Percentiles rank a stretch among this genome's conserved stretches.
phyloP scores from a whole-genome alignment of 2,329 filamentous ascomycete species.

The Corynespora cassiicola region DNA sequence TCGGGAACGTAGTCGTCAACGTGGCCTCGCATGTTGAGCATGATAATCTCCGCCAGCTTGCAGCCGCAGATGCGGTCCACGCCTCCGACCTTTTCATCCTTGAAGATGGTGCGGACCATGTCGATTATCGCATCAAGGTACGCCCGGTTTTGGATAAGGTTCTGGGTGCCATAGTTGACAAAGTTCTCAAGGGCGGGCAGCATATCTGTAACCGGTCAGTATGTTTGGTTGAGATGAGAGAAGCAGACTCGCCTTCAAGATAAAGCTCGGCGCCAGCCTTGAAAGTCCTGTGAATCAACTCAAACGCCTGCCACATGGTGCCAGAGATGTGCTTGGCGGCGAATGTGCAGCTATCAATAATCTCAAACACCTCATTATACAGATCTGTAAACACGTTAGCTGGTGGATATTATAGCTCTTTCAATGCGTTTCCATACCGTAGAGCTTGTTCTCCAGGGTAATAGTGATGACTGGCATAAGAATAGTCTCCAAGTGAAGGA shows the following conservation, averaged over 20 bases:
- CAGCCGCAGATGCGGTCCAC: conserved; percentile 97
- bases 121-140: conserved; percentile 89
- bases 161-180: conserved; percentile 86
- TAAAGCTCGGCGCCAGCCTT: conserved; percentile 97
- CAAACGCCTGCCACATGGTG: conserved; percentile 98
- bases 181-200: conserved; percentile 97
- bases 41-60: conserved; percentile 95
- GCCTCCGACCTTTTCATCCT: conserved; percentile 87
- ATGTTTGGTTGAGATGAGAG: not conserved
- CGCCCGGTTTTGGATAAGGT: conserved; percentile 80
- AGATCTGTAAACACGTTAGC: conserved; percentile 65
- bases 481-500: conserved; percentile 92
- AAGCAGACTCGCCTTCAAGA: conserved; percentile 67
- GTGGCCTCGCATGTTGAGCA: conserved; percentile 89
- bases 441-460: conserved; percentile 96
- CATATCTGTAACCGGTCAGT: conserved; percentile 70
- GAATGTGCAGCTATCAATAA: conserved; percentile 99
- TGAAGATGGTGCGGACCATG: conserved; percentile 96
- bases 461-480: conserved; percentile 97
- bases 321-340: conserved; percentile 93
- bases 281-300: conserved; percentile 95
- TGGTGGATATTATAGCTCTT: conserved; percentile 1
- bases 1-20: conserved; percentile 88
- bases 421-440: conserved; percentile 61
- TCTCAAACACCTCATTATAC: conserved; percentile 98